phyloP scores from a whole-genome alignment of 2,329 filamentous ascomycete species.

The Ampelomyces quisqualis region DNA sequence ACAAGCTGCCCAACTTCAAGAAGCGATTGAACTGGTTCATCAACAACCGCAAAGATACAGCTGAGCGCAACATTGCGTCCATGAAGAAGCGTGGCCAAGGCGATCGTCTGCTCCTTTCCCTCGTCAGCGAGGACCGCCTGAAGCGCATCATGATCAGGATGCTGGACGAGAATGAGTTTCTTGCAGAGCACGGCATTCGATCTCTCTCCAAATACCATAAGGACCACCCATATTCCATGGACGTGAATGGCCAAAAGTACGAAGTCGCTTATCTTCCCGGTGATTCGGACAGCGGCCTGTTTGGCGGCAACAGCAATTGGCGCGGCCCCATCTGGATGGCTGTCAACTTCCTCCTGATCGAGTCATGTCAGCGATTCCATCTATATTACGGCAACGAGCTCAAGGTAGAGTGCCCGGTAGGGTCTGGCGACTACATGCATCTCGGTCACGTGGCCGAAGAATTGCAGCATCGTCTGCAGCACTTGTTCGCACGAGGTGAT shows the following conservation, averaged over 20 bases:
- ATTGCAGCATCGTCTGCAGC: conserved; percentile 89
- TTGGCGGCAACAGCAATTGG: conserved; percentile 98
- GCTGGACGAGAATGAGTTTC: conserved; percentile 91
- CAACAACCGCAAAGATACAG: conserved; percentile 79
- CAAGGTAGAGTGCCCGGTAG: conserved; percentile 89
- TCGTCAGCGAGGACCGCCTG: conserved; percentile 91
- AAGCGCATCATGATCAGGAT: conserved; percentile 86
- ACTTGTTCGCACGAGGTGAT: conserved; percentile 81
- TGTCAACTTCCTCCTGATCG: conserved; percentile 91
- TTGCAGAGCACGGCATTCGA: conserved; percentile 85
- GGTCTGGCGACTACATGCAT: conserved; percentile 93
- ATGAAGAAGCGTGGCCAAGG: conserved; percentile 89
- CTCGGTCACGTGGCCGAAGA: conserved; percentile 92
- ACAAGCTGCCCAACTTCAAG: conserved; percentile 89
- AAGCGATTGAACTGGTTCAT: conserved; percentile 93
- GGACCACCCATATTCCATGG: conserved; percentile 88
- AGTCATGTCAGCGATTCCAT: conserved; percentile 92
- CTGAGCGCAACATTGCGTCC: conserved; percentile 90
- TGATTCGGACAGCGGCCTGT: conserved; percentile 93
- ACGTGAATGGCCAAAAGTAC: conserved; percentile 89
- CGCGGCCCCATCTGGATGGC: conserved; percentile 92
- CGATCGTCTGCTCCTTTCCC: conserved; percentile 79
- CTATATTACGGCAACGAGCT: conserved; percentile 91
- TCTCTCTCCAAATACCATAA: conserved; percentile 92
- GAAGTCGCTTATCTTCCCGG: conserved; percentile 86